Evolutionary conservation across 2,329 filamentous ascomycete species (phyloP), one percentile per base, ranked within the genome.

Genomic region (Nothophoma quercina): DNA sequence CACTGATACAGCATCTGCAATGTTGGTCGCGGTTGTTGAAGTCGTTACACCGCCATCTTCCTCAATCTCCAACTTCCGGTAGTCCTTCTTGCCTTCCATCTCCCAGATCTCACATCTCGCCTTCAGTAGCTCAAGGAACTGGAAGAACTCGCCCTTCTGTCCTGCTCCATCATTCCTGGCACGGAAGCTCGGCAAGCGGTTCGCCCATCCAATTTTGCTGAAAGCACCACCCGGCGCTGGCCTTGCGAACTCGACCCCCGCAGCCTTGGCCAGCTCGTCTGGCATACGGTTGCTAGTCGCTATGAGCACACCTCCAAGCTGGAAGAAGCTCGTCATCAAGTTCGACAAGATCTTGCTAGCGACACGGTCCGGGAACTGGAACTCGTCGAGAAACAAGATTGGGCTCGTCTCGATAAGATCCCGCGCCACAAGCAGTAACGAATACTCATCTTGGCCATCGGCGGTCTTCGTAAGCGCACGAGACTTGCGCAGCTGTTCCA

Each of bases 281-380:
- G 90, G 90, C 86, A 93, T 89, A 7, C 90, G 84, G 69, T 95
- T 95, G 4, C 88, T 91, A 0, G 89, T 92, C 1, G 89, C 90
- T 29, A 95, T 81, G 13, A 95, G 77, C 0, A 95, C 90, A 7
- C 90, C 90, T 0, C 90, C 90, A 3, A 93, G 80, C 57, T 93
- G 89, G 68, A 93, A 93, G 75, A 93, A 93, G 1, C 83, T 82
- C 6, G 89, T 90, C 70, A 95, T 87, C 2, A 95, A 79, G 63
- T 89, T 89, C 55, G 88, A 90, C 56, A 95, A 77, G 38, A 93
- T 90, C 72, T 93, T 93, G 63, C 86, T 89, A 2, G 89, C 84
- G 2, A 87, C 88, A 59, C 88, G 82, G 71, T 93, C 90, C 0
- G 90, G 90, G 29, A 95, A 81, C 68, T 95, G 90, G 57, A 95